Evolutionary conservation across 129 eudicot genomes (phyloP).

Genomic region (Chrysanthemum seticuspe): DNA sequence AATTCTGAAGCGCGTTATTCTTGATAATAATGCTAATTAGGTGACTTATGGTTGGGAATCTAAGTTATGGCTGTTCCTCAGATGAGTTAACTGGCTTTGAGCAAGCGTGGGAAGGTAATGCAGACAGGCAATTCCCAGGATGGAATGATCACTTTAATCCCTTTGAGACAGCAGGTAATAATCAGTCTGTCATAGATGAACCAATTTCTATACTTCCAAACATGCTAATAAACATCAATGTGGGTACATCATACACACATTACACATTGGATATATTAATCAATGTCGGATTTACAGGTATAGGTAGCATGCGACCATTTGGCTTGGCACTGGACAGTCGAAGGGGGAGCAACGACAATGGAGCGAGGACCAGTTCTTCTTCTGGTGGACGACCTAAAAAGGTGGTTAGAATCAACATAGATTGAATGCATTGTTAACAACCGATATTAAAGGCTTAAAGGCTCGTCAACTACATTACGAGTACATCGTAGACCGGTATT

Average conservation of each 20-base stretch:
- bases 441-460: background rate
- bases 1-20: background rate
- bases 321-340: constrained; percentile 23
- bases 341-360: constrained; percentile 10
- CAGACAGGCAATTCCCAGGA: constrained; percentile 43
- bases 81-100: constrained; percentile 81
- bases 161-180: constrained; percentile 37
- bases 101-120: constrained; percentile 74
- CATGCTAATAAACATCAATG: background rate
- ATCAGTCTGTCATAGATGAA: background rate
- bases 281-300: constrained; percentile 14
- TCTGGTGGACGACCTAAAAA: constrained; percentile 42
- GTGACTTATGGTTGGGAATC: background rate
- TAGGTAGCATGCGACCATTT: constrained; percentile 29
- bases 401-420: constrained; percentile 53
- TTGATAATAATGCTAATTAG: background rate
- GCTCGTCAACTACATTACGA: background rate
- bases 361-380: constrained; percentile 26
- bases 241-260: background rate
- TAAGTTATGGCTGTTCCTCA: constrained; percentile 28
- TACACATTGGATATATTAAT: background rate
- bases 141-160: constrained; percentile 43
- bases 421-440: constrained; percentile 21
- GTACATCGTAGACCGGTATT: constrained; percentile 1
- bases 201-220: background rate